Conservation (phyloP, 2,329 filamentous ascomycete genomes). For the Claviceps paspali region DNA sequence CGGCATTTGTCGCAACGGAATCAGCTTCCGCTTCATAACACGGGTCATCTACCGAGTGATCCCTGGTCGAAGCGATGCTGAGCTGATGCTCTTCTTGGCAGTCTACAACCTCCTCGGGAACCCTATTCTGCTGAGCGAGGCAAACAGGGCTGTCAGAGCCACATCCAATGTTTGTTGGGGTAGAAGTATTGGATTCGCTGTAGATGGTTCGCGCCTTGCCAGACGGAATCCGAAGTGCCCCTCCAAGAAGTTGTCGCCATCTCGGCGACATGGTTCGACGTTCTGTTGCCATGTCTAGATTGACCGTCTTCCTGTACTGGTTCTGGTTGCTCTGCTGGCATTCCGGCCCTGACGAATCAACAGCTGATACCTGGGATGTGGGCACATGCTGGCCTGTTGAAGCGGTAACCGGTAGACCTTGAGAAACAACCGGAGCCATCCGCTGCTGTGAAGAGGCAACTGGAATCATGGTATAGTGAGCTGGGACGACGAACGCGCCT, state of each 20-base stretch:
- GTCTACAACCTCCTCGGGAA: neutral
- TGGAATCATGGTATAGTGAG: neutral
- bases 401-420: slow-evolving; percentile 1
- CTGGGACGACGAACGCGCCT: neutral
- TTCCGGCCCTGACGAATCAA: neutral
- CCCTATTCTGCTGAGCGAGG: neutral
- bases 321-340: neutral
- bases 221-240: slow-evolving; percentile 14
- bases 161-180: slow-evolving; percentile 1
- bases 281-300: neutral
- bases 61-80: neutral
- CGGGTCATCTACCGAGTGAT: neutral
- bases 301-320: neutral
- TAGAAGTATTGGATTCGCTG: slow-evolving; percentile 12
- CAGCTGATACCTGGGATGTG: neutral
- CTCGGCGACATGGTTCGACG: slow-evolving; percentile 7
- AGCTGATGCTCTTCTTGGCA: neutral
- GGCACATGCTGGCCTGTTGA: neutral
- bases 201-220: slow-evolving; percentile 22
- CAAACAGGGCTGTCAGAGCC: neutral
- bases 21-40: slow-evolving; percentile 1
- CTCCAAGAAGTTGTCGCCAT: slow-evolving; percentile 15
- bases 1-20: slow-evolving; percentile 15
- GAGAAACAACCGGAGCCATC: neutral
- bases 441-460: neutral